Percentiles rank a stretch among this genome's conserved stretches.
These are phyloP conservation scores for Alternaria gansuensis DNA, from an alignment of 2,329 filamentous ascomycete species.

Conservation along the genomic window DNA sequence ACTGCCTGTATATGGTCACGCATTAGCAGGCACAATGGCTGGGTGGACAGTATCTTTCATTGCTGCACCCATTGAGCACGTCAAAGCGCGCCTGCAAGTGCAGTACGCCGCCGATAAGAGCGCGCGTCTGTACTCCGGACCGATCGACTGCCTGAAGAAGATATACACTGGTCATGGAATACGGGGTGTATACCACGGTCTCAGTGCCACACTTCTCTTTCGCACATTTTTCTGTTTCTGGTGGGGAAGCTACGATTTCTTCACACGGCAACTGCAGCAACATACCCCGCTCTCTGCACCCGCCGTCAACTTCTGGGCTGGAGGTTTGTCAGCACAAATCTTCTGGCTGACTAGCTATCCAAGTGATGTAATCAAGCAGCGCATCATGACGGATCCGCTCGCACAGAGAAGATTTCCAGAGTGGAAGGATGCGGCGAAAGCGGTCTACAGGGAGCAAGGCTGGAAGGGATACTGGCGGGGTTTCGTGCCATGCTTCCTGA, in stretches of 20 bases:
- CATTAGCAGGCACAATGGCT: constrained; percentile 84
- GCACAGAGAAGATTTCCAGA: constrained; percentile 71
- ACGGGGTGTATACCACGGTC: constrained; percentile 82
- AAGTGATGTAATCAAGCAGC: constrained; percentile 91
- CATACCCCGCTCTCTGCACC: constrained; percentile 77
- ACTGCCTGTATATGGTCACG: constrained; percentile 82
- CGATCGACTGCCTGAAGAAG: constrained; percentile 81
- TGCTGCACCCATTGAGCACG: constrained; percentile 91
- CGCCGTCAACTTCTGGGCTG: constrained; percentile 95
- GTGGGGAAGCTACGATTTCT: constrained; percentile 94
- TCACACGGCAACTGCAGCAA: constrained; percentile 72
- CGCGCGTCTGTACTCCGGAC: constrained; percentile 82
- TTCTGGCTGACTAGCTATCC: constrained; percentile 96
- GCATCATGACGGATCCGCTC: constrained; percentile 94
- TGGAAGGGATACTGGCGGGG: constrained; percentile 87
- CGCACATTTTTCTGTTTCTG: constrained; percentile 95
- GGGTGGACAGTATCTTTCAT: constrained; percentile 92
- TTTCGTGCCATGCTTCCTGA: constrained; percentile 90
- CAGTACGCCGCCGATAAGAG: constrained; percentile 86
- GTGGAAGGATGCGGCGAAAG: constrained; percentile 81
- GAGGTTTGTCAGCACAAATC: constrained; percentile 88
- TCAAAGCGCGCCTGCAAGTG: constrained; percentile 92
- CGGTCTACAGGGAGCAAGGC: constrained; percentile 80
- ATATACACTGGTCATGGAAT: constrained; percentile 71
- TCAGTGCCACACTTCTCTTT: constrained; percentile 86